A percentile compares a stretch with the other conserved stretches of the same genome.
Conservation (phyloP, 202 grass and related monocot genomes). For the Musa balbisiana region DNA sequence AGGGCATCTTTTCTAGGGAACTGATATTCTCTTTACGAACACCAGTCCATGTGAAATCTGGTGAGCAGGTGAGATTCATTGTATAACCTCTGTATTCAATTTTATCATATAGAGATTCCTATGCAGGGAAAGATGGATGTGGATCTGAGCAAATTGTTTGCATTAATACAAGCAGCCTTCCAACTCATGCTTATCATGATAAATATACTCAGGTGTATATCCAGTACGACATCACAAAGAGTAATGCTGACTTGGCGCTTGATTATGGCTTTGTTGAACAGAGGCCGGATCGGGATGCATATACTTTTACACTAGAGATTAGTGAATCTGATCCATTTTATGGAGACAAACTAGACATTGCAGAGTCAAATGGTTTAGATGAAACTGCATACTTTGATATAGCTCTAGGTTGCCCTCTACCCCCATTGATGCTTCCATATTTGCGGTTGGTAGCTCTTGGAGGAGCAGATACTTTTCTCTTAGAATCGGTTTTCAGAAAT, state of each 20-base stretch:
- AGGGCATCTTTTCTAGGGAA: constrained; percentile 69
- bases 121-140: not conserved
- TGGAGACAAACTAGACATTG: constrained; percentile 87
- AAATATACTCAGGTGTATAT: constrained; percentile 54
- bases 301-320: constrained; percentile 81
- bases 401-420: constrained; percentile 48
- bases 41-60: constrained; percentile 52
- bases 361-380: constrained; percentile 67
- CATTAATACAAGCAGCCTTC: not conserved
- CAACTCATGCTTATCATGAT: not conserved
- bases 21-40: constrained; percentile 66
- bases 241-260: constrained; percentile 81
- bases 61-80: constrained; percentile 49
- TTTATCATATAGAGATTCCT: not conserved
- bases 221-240: constrained; percentile 79
- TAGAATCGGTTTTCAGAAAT: constrained; percentile 95
- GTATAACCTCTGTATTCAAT: not conserved
- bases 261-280: constrained; percentile 75
- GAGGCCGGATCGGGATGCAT: constrained; percentile 57
- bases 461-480: constrained; percentile 81
- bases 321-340: constrained; percentile 88
- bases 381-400: constrained; percentile 85
- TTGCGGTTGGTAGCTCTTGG: constrained; percentile 75
- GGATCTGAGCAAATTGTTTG: not conserved
- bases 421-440: constrained; percentile 71